Percentiles rank a stretch among this genome's conserved stretches.
These are phyloP conservation scores for Apophysomyces variabilis DNA, from an alignment of 371 early-diverging fungal genomes.

Conservation along the genomic window DNA sequence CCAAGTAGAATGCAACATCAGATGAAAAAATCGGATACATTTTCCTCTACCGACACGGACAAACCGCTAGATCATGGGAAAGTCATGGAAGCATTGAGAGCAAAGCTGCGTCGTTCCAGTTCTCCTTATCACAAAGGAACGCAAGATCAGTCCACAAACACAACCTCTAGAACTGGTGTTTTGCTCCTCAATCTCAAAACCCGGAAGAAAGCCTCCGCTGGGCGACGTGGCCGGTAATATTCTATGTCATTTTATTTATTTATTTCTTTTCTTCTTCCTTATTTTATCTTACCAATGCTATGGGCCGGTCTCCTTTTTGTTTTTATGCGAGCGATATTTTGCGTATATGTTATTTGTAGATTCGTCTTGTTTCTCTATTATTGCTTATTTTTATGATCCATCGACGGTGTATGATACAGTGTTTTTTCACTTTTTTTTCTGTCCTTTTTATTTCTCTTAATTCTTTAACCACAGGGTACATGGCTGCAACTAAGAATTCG, in stretches of 20 bases:
- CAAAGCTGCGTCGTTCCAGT: constrained; percentile 36
- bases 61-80: constrained; percentile 28
- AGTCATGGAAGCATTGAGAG: constrained; percentile 43
- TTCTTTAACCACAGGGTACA: background rate
- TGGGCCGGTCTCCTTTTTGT: constrained; percentile 6
- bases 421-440: background rate
- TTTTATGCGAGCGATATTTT: background rate
- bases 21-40: background rate
- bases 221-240: constrained; percentile 18
- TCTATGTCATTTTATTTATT: constrained; percentile 1
- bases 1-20: background rate
- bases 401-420: background rate
- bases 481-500: background rate
- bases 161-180: constrained; percentile 29
- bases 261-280: background rate
- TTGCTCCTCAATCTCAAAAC: constrained; percentile 46
- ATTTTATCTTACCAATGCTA: background rate
- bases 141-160: constrained; percentile 9
- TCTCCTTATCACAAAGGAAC: constrained; percentile 7
- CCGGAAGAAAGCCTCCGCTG: constrained; percentile 38
- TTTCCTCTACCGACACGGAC: background rate
- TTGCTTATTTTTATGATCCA: constrained; percentile 1
- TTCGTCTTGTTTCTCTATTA: background rate
- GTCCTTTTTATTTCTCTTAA: background rate
- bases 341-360: background rate